Base-by-base conservation (phyloP, 2,329 filamentous ascomycete genomes). In the Coniochaeta hoffmannii region DNA sequence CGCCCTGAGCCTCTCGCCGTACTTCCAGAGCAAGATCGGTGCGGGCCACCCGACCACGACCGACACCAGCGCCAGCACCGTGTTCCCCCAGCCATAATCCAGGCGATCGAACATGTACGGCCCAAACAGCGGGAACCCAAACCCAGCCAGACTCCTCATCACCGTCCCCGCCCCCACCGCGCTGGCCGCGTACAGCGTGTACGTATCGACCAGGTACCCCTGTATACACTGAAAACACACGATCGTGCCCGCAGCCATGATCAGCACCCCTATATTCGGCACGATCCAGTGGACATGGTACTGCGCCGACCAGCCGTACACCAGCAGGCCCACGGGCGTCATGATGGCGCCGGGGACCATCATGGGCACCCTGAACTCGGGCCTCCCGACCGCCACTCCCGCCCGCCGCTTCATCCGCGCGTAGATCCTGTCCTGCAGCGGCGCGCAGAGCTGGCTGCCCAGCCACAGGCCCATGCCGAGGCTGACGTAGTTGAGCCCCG, bases 71-170 rank as follows among this genome's bases (percentile, higher is more conserved):
- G 73, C 78, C 41, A 80, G 62, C n/a, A 75, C 53, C 1, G 67
- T 73, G 51, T 72, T 73, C 1, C 73, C 73, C 66, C 66, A 71
- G 1, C 73, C 74, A 38, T 75, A 74, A 2, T 72, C 73, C 8
- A 77, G 64, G 1, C 41, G 54, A 0, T 61, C 59, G 59, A 79
- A 81, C 69, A 82, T 69, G 11, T 57, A 59, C 1, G 76, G 73
- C 1, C 74, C 77, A 35, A 80, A 79, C 1, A 82, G 68, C 11
- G 79, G 79, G 53, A 82, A 52, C 32, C 74, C 75, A 26, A 80
- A 78, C 1, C 76, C 77, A 3, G 76, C 76, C 11, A 82, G 62
- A 30, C 71, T 76, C 4, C 76, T 69, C 35, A 78, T 63, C 3
- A 79, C 68, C 17, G 73, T 75, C 24, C 68, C 68, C 31, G 75